These are phyloP conservation scores for Suaeda aralocaspica DNA, from an alignment of 148 eudicot genomes.

Conservation along the genomic window DNA sequence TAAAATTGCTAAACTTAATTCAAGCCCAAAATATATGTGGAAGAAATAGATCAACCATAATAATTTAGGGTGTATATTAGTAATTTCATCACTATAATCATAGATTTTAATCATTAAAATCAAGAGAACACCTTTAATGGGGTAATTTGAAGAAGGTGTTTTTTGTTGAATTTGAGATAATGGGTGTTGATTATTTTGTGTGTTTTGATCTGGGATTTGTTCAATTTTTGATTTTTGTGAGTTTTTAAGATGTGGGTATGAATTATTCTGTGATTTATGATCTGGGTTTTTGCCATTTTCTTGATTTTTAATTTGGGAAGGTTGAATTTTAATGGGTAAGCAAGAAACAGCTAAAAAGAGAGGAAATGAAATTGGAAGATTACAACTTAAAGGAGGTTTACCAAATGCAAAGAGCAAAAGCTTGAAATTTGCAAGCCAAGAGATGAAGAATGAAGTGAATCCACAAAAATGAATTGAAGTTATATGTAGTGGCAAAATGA, in stretches of 20 bases:
- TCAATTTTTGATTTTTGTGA: not conserved
- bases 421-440: constrained; percentile 56
- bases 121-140: constrained; percentile 27
- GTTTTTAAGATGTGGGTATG: not conserved
- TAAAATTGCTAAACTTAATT: constrained; percentile 28
- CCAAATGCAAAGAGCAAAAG: constrained; percentile 45
- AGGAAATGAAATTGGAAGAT: constrained; percentile 27
- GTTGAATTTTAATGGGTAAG: constrained; percentile 40
- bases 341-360: constrained; percentile 36
- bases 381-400: constrained; percentile 33
- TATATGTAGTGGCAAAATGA: constrained; percentile 35
- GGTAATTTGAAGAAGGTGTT: constrained; percentile 30
- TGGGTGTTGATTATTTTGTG: constrained; percentile 4
- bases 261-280: not conserved
- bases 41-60: constrained; percentile 29
- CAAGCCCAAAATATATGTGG: constrained; percentile 41
- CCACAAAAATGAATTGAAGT: constrained; percentile 41
- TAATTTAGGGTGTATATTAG: constrained; percentile 38
- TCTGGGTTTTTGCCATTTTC: not conserved
- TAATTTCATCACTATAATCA: constrained; percentile 24
- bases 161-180: constrained; percentile 3
- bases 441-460: constrained; percentile 37
- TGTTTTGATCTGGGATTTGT: constrained; percentile 1
- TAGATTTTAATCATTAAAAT: constrained; percentile 25
- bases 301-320: no score